phyloP scores from a whole-genome alignment of 129 eudicot species.

The Artemisia argyi region DNA sequence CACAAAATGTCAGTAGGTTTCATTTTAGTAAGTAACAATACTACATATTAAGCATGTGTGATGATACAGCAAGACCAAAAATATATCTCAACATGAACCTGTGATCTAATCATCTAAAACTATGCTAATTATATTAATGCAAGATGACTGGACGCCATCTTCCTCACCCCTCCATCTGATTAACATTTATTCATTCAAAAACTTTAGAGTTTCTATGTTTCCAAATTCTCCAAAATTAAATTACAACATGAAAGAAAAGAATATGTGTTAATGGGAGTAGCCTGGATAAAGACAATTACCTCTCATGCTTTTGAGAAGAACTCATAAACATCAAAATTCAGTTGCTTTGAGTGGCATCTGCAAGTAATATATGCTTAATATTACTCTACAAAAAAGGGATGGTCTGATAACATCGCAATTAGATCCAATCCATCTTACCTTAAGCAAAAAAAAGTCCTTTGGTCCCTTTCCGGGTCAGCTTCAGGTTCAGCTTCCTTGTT shows the following conservation, averaged over 20 bases:
- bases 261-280: not conserved
- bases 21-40: too few species aligned
- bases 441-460: slow-evolving; percentile 93
- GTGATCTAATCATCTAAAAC: too few species aligned
- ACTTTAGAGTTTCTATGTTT: too few species aligned
- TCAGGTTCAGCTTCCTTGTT: slow-evolving; percentile 94
- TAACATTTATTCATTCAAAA: too few species aligned
- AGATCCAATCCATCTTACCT: slow-evolving; percentile 41
- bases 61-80: too few species aligned
- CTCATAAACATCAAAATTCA: slow-evolving; percentile 84
- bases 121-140: too few species aligned
- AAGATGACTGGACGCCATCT: too few species aligned
- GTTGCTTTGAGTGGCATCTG: slow-evolving; percentile 98
- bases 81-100: too few species aligned
- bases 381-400: not conserved
- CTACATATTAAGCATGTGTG: too few species aligned
- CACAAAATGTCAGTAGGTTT: too few species aligned
- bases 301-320: slow-evolving; percentile 90
- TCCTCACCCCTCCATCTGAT: too few species aligned
- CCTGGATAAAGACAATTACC: slow-evolving; percentile 39
- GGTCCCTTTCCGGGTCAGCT: slow-evolving; percentile 99
- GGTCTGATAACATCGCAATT: not conserved
- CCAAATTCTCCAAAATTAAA: too few species aligned
- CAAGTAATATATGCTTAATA: not conserved
- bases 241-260: not conserved